Conservation (phyloP, 2,329 filamentous ascomycete species). For the Pseudogymnoascus sp. region DNA sequence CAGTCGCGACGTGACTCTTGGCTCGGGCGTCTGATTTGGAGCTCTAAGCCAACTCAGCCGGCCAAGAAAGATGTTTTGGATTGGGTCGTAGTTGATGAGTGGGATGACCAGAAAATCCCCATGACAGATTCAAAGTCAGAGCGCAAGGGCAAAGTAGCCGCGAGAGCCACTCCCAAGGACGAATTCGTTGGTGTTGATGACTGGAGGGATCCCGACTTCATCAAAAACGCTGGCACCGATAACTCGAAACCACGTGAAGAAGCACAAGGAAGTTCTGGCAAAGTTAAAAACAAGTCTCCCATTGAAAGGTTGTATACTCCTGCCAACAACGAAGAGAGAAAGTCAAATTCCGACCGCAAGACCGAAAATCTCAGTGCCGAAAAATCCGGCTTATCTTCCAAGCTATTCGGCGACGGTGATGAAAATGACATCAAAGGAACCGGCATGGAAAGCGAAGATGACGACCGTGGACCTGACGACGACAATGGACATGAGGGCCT, state of each 20-base stretch:
- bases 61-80: conserved; percentile 40
- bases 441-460: conserved; percentile 16
- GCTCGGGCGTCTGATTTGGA: neutral
- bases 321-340: conserved; percentile 30
- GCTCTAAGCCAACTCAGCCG: neutral
- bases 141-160: conserved; percentile 20
- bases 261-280: conserved; percentile 17
- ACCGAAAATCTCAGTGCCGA: conserved; percentile 30
- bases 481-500: conserved; percentile 63
- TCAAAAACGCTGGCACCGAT: conserved; percentile 32
- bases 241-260: conserved; percentile 29
- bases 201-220: conserved; percentile 73
- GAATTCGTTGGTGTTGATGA: conserved; percentile 77
- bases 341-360: conserved; percentile 37
- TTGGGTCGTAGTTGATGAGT: conserved; percentile 65
- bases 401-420: conserved; percentile 43
- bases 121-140: conserved; percentile 1
- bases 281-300: conserved; percentile 20
- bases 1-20: conserved; percentile 3
- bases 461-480: conserved; percentile 13
- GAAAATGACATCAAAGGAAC: conserved; percentile 26
- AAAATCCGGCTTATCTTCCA: conserved; percentile 41
- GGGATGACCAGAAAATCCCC: conserved; percentile 41
- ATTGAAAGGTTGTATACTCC: conserved; percentile 14
- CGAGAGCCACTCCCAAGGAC: conserved; percentile 39